Evolutionary conservation across 2,329 filamentous ascomycete species (phyloP), one percentile per base, ranked within the genome.

Genomic region (Phaeosphaeria sp.): DNA sequence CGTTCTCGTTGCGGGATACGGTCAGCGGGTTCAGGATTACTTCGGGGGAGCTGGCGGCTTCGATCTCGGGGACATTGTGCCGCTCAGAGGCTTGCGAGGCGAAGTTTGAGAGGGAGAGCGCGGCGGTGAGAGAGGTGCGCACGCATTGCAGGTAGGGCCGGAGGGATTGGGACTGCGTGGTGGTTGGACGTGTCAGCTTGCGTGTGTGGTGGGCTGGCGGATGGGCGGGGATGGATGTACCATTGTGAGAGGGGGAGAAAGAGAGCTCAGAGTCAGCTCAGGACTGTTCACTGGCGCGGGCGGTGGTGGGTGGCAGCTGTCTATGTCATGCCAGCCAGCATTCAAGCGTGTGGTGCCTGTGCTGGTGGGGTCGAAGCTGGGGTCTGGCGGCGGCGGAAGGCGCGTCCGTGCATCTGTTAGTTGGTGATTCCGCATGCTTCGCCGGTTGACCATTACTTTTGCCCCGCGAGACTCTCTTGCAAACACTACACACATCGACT

Each of bases 21-120:
- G 90, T 93, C 64, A 99, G 83, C 18, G 94, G 93, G 73, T 95
- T 96, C 60, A 99, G 84, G 21, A 99, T 86, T 59, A 98, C 90
- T 84, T 99, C 95, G 21, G 96, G 95, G 0, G 93, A 97, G 51
- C 90, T 93, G 66, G 89, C 88, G 43, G 94, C 93, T 83, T 99
- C 95, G 72, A 99, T 91, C 79, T 99, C 95, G 61, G 95, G 95
- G 46, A 98, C 94, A 83, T 99, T 99, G 83, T 98, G 95, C 70
- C 95, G 86, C 83, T 99, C 96, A 54, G 93, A 92, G 46, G 91
- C 92, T 81, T 99, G 95, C 49, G 94, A 98, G 63, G 95, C 94
- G 80, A 99, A 99, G 85, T 99, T 96, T 78, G 93, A 94, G 58
- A 96, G 87, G 57, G 92, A 94, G 68, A 99, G 89, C 66, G 95